Base-by-base conservation (phyloP, 2,329 filamentous ascomycete genomes). In the Claviceps cyperi region DNA sequence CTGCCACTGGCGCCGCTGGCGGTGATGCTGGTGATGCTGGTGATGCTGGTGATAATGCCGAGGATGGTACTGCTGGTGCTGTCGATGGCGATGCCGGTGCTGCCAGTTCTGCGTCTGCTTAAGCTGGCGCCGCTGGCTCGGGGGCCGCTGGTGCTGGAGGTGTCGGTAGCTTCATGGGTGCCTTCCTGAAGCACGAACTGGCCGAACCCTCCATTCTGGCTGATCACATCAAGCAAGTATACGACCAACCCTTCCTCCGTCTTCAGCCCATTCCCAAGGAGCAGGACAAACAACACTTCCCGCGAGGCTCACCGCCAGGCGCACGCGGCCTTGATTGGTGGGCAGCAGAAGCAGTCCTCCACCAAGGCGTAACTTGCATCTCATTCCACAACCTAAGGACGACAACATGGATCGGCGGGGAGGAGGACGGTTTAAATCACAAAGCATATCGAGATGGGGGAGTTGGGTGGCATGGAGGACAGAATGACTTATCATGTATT, bases 151-250 rank as follows among this genome's bases (percentile, higher is more conserved):
- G 40, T n/a, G 38, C 40, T 5, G 47, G 5, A 8, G 43, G 43
- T 4, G 19, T n/a, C n/a, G 46, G 37, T 17, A n/a, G 15, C 22
- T 41, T 48, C 38, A 28, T 46, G 8, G 19, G 19, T 13, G 36
- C 43, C 5, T 2, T 50, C 17, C 2, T 43, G 19, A 43, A 49
- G 39, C 48, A 50, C 11, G 48, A 43, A 6, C 17, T 50, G 14
- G 48, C 48, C 43, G 43, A 24, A 4, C 41, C 41, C 22, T 36
- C 28, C 7, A 46, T 50, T 19, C 43, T 46, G 17, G 11, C 5
- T 14, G 49, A 50, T n/a, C 49, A 50, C 43, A 9, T 47, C 11
- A 50, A 50, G 38, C 11, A 50, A 50, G 38, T 50, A 37, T 5
- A 37, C 28, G 6, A 14, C 19, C 37, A 50, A 50, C 49, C 49